Evolutionary conservation across 2,329 filamentous ascomycete species (phyloP).

Genomic region (Colletotrichum sojae): DNA sequence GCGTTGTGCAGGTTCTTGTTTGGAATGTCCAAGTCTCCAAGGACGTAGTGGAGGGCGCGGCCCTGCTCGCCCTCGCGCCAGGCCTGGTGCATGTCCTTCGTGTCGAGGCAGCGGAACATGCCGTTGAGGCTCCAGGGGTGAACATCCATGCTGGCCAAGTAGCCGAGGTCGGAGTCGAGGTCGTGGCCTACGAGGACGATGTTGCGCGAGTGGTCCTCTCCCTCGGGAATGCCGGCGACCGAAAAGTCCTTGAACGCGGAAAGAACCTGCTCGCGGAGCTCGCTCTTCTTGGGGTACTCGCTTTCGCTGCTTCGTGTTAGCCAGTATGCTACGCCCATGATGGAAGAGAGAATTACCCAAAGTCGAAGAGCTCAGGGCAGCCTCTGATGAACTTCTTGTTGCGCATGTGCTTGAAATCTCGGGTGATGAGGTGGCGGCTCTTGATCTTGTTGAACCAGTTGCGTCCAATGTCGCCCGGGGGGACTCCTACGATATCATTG

Average conservation of each 20-base stretch:
- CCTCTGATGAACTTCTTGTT: slow-evolving; percentile 81
- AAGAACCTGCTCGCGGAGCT: slow-evolving; percentile 54
- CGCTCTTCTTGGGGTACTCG: slow-evolving; percentile 53
- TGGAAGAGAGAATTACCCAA: slow-evolving; percentile 70
- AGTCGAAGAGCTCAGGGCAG: slow-evolving; percentile 81
- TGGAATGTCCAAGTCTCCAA: slow-evolving; percentile 54
- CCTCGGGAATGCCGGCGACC: background rate
- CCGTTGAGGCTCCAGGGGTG: slow-evolving; percentile 65
- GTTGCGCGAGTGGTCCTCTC: slow-evolving; percentile 50
- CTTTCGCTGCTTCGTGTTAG: slow-evolving; percentile 53
- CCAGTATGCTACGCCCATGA: too few species aligned
- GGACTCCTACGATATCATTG: slow-evolving; percentile 61
- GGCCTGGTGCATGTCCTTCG: slow-evolving; percentile 77
- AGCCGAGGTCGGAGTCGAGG: slow-evolving; percentile 72
- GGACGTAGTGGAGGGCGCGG: slow-evolving; percentile 71
- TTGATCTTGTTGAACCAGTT: slow-evolving; percentile 79
- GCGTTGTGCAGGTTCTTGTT: slow-evolving; percentile 41
- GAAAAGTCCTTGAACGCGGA: slow-evolving; percentile 51
- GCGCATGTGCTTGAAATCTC: slow-evolving; percentile 74
- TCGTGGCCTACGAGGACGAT: slow-evolving; percentile 83
- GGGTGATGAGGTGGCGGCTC: slow-evolving; percentile 82
- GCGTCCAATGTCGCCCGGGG: slow-evolving; percentile 73
- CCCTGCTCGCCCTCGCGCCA: slow-evolving; percentile 67
- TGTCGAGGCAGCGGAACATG: slow-evolving; percentile 79
- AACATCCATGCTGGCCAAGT: slow-evolving; percentile 70